Conservation (phyloP, 148 eudicot species). For the Spergularia bocconei region DNA sequence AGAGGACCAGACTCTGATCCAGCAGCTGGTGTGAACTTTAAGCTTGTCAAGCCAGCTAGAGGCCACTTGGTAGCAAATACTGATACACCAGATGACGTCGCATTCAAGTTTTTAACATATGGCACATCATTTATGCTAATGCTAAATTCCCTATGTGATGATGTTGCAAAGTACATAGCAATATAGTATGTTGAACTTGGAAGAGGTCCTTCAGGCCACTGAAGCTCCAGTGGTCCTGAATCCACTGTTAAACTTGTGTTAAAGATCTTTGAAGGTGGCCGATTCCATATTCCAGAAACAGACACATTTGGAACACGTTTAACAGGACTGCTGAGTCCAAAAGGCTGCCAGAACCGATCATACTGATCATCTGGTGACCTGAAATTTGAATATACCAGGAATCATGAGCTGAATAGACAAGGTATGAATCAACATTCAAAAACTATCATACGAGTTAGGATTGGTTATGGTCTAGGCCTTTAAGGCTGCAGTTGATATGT, state of each 20-base stretch:
- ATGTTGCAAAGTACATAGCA: constrained; percentile 74
- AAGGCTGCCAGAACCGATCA: constrained; percentile 91
- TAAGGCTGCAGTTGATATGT: no score
- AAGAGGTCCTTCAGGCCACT: constrained; percentile 75
- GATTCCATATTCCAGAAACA: constrained; percentile 86
- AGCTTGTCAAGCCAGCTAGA: constrained; percentile 61
- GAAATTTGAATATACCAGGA: constrained; percentile 19
- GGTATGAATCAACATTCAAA: constrained; percentile 2
- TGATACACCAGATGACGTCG: constrained; percentile 55
- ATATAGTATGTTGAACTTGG: constrained; percentile 60
- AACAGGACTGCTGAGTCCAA: constrained; percentile 47
- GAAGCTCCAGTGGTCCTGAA: constrained; percentile 45
- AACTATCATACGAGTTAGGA: not conserved
- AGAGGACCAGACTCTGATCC: constrained; percentile 68
- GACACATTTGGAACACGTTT: constrained; percentile 41
- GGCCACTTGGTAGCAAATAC: constrained; percentile 88
- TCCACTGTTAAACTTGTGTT: constrained; percentile 50
- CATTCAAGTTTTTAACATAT: constrained; percentile 50
- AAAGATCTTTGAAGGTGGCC: constrained; percentile 70
- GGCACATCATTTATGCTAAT: constrained; percentile 60
- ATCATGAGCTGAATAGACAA: not conserved
- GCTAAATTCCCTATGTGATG: constrained; percentile 51
- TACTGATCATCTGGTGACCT: constrained; percentile 90
- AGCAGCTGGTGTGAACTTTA: constrained; percentile 52
- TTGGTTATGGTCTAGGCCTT: not conserved